phyloP scores from a whole-genome alignment of 139 green algal genomes.

The Auxenochlorella pyrenoidosa region DNA sequence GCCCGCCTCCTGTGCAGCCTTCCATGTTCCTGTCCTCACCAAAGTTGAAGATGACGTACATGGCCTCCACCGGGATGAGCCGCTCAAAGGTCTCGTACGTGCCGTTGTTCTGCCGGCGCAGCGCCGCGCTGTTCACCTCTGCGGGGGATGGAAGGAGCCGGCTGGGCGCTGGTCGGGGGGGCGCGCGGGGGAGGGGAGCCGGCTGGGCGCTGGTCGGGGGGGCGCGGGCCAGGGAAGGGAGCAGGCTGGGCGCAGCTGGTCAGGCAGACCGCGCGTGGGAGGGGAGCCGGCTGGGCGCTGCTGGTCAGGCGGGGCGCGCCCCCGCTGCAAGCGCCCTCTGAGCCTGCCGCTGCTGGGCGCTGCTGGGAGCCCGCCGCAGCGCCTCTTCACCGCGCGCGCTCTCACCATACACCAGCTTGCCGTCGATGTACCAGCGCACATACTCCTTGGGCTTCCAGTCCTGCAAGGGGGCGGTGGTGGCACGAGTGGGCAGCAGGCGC shows the following conservation, averaged over 20 bases:
- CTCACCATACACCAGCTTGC: slow-evolving; percentile 28
- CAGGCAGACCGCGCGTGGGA: no score
- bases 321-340: no score
- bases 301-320: no score
- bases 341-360: no score
- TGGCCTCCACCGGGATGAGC: slow-evolving; percentile 54
- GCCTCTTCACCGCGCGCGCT: no score
- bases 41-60: slow-evolving; percentile 20
- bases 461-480: neutral
- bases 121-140: slow-evolving; percentile 39
- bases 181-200: neutral
- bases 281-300: no score
- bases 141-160: neutral
- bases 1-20: no score
- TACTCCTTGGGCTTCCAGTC: slow-evolving; percentile 43
- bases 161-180: no score
- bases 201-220: no score
- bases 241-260: neutral
- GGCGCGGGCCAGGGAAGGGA: neutral
- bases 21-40: neutral
- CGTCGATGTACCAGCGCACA: slow-evolving; percentile 48
- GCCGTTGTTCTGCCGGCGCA: slow-evolving; percentile 12
- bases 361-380: no score
- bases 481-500: no score
- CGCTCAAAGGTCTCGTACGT: slow-evolving; percentile 30